Percentiles rank a stretch among this genome's conserved stretches.
Evolutionary conservation across 2,329 filamentous ascomycete genomes (phyloP).

Genomic region (Penicillium sumatraense): DNA sequence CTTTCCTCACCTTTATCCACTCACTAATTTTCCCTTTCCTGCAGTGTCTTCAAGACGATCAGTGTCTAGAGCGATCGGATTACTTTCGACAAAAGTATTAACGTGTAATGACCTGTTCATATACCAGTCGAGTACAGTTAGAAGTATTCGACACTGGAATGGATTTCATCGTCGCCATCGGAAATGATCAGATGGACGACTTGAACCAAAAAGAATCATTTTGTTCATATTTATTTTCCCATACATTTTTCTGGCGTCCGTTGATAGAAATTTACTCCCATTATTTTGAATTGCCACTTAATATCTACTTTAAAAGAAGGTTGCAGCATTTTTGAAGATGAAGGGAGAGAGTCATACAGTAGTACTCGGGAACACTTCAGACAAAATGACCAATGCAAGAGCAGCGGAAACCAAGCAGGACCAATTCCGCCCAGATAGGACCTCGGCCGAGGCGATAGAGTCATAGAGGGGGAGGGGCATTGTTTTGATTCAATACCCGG

Average conservation of each 20-base stretch:
- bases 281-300: too few species aligned
- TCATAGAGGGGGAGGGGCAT: conserved; percentile 12
- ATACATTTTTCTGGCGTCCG: neutral
- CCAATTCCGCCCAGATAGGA: conserved; percentile 7
- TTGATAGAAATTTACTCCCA: conserved; percentile 16
- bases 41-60: conserved; percentile 79
- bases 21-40: conserved; percentile 22
- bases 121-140: conserved; percentile 29
- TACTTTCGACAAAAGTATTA: conserved; percentile 20
- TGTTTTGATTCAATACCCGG: neutral
- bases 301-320: too few species aligned
- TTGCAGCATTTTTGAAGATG: too few species aligned
- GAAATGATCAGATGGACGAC: conserved; percentile 14
- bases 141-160: conserved; percentile 23
- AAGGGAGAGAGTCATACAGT: too few species aligned
- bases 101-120: conserved; percentile 34
- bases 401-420: conserved; percentile 8
- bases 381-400: conserved; percentile 2
- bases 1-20: neutral
- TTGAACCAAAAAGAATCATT: conserved; percentile 17
- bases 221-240: neutral
- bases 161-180: conserved; percentile 18
- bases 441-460: neutral
- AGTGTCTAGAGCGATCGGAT: conserved; percentile 62
- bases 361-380: too few species aligned